These are phyloP conservation scores for Fusarium xyrophilum DNA, from an alignment of 2,329 filamentous ascomycete genomes.

Conservation along the genomic window DNA sequence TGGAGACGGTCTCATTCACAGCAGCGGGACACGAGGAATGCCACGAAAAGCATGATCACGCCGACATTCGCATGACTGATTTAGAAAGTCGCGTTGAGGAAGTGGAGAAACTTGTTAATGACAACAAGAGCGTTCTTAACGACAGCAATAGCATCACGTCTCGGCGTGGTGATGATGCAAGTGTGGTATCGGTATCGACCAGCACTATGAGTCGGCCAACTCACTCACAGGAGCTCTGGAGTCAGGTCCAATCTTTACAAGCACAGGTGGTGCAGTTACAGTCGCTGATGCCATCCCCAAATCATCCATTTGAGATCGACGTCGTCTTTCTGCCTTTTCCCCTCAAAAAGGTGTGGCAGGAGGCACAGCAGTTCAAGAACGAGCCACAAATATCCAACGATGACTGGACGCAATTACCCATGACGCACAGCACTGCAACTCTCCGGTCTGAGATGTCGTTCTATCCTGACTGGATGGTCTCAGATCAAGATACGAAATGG, in stretches of 20 bases:
- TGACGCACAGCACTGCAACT: conserved; percentile 53
- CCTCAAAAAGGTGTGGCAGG: conserved; percentile 63
- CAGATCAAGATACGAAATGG: conserved; percentile 63
- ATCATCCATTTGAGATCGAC: conserved; percentile 75
- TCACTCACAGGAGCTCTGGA: conserved; percentile 56
- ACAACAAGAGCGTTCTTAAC: conserved; percentile 52
- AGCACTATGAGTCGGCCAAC: conserved; percentile 49
- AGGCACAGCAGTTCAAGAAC: conserved; percentile 55
- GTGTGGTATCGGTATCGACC: conserved; percentile 56
- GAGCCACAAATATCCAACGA: conserved; percentile 51
- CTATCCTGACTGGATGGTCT: conserved; percentile 54
- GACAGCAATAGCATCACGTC: conserved; percentile 54
- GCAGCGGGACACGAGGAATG: conserved; percentile 72
- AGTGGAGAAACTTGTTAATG: conserved; percentile 61
- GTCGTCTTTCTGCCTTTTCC: conserved; percentile 78
- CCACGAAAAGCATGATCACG: conserved; percentile 69
- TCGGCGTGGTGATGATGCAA: conserved; percentile 53
- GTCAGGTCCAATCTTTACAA: conserved; percentile 58
- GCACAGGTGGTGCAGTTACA: conserved; percentile 64
- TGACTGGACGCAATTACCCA: conserved; percentile 63
- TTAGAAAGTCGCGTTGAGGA: conserved; percentile 70
- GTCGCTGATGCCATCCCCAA: conserved; percentile 65
- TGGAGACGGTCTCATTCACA: conserved; percentile 75
- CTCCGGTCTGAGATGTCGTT: conserved; percentile 58
- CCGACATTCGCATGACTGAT: conserved; percentile 72